Percentiles rank a stretch among this genome's conserved stretches.
Evolutionary conservation across 2,329 filamentous ascomycete species (phyloP).

Genomic region (Thielaviopsis ethacetica): DNA sequence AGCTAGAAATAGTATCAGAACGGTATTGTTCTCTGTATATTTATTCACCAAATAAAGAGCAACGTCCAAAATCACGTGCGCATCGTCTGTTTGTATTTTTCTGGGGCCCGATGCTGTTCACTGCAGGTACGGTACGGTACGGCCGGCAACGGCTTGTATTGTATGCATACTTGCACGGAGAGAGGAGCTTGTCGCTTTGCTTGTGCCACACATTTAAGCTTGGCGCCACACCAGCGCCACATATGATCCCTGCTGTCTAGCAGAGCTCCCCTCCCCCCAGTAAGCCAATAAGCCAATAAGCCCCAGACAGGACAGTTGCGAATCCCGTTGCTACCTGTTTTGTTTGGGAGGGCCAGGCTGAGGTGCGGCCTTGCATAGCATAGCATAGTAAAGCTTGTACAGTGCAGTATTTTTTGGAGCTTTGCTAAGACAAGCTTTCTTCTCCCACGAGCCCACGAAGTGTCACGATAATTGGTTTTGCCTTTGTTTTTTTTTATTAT

Average conservation of each 20-base stretch:
- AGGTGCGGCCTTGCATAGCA: slow-evolving; percentile 10
- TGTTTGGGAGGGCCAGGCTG: slow-evolving; percentile 4
- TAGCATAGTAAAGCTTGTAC: neutral
- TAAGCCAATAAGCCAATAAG: neutral
- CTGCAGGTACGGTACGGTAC: neutral
- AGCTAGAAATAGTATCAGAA: neutral
- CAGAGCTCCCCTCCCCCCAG: too few relatives aligned
- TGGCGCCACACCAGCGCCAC: slow-evolving; percentile 4
- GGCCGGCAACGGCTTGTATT: neutral
- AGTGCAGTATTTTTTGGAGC: neutral
- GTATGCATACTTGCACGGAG: too few relatives aligned
- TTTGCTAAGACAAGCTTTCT: neutral
- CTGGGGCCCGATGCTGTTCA: neutral
- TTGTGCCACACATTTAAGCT: neutral
- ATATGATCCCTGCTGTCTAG: neutral
- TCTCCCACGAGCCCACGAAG: slow-evolving; percentile 3
- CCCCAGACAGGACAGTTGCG: slow-evolving; percentile 6
- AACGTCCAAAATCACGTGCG: neutral
- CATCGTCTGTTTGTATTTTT: neutral
- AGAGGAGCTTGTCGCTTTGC: neutral
- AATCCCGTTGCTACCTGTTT: slow-evolving; percentile 12
- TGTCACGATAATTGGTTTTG: neutral
- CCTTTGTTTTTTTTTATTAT: neutral
- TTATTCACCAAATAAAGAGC: neutral
- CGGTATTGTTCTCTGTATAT: neutral